These are phyloP conservation scores for Phytophthora brassicae DNA, from an alignment of 352 stramenopile species.

Conservation along the genomic window DNA sequence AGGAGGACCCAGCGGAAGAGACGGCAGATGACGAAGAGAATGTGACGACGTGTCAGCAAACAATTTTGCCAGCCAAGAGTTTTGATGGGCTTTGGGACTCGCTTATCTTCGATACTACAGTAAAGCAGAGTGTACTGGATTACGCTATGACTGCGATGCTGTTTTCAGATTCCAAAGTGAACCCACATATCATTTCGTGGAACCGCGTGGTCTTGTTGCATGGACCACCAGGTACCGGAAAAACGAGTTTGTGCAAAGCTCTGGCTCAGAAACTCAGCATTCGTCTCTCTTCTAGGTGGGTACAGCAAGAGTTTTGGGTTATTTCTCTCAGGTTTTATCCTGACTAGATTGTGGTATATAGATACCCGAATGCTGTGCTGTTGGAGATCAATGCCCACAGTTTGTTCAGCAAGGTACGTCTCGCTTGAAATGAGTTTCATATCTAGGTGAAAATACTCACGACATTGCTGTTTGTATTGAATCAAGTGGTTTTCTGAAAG, in stretches of 20 bases:
- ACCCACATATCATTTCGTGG: slow-evolving; percentile 89
- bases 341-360: slow-evolving; percentile 19
- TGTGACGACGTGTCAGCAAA: slow-evolving; percentile 78
- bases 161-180: slow-evolving; percentile 88
- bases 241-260: slow-evolving; percentile 92
- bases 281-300: slow-evolving; percentile 68
- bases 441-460: background rate
- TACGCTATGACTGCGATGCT: slow-evolving; percentile 90
- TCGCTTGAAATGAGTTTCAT: background rate
- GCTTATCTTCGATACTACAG: slow-evolving; percentile 78
- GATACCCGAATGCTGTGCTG: slow-evolving; percentile 69
- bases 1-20: slow-evolving; percentile 73
- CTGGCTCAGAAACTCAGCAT: slow-evolving; percentile 93
- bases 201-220: slow-evolving; percentile 92
- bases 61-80: slow-evolving; percentile 59
- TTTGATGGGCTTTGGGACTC: slow-evolving; percentile 83
- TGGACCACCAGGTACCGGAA: slow-evolving; percentile 92
- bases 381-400: slow-evolving; percentile 94
- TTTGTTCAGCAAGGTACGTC: slow-evolving; percentile 84
- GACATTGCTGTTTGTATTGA: background rate
- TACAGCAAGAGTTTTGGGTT: background rate
- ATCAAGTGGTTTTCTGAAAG: slow-evolving; percentile 93
- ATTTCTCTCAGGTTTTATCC: background rate
- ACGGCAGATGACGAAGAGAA: slow-evolving; percentile 81
- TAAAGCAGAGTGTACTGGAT: slow-evolving; percentile 85